Conservation (phyloP, 176 grass and related monocot genomes). For the Juncus inflexus region DNA sequence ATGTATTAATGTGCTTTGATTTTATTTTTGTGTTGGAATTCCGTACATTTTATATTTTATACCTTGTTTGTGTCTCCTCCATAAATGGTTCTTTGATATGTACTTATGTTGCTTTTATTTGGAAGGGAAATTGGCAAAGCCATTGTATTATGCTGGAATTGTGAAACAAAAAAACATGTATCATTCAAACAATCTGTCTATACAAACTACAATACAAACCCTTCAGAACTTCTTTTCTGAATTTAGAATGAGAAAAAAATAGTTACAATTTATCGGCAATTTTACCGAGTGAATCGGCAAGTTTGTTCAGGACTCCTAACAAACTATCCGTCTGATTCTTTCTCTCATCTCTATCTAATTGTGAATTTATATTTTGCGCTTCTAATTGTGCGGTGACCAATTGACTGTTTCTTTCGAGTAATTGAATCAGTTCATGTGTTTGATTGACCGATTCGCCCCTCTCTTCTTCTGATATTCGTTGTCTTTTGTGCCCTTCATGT, state of each 20-base stretch:
- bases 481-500: conserved; percentile 51
- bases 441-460: conserved; percentile 21
- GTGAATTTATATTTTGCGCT: conserved; percentile 60
- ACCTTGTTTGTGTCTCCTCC: too few relatives aligned
- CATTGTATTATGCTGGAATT: too few relatives aligned
- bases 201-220: conserved; percentile 1
- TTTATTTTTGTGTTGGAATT: background rate
- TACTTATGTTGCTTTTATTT: too few relatives aligned
- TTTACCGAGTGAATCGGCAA: conserved; percentile 80
- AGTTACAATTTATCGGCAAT: conserved; percentile 92
- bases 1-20: conserved; percentile 1
- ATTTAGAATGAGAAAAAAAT: conserved; percentile 15
- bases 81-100: too few relatives aligned
- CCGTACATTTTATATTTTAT: too few relatives aligned
- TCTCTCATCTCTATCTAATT: conserved; percentile 81
- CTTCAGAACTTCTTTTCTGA: background rate
- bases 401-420: conserved; percentile 63
- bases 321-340: conserved; percentile 63
- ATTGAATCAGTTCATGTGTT: conserved; percentile 51
- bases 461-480: conserved; percentile 24
- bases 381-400: conserved; percentile 62
- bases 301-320: conserved; percentile 59
- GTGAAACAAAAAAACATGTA: too few relatives aligned
- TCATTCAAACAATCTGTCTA: too few relatives aligned
- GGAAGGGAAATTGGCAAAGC: too few relatives aligned